Evolutionary conservation across 1,284 basidiomycete species (phyloP).

Genomic region (Malassezia pachydermatis): DNA sequence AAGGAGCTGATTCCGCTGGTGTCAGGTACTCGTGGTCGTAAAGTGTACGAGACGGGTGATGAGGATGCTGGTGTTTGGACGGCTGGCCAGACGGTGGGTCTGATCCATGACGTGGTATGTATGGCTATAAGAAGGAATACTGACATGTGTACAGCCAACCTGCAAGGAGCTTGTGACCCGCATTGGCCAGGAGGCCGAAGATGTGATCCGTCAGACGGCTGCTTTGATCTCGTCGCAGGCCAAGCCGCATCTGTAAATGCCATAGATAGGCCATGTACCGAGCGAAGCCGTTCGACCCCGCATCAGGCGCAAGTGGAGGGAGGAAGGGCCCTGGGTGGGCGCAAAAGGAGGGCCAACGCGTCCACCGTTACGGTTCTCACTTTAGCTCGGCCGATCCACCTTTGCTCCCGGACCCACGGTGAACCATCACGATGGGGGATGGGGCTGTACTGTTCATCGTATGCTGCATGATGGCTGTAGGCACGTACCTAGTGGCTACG

Average conservation of each 20-base stretch:
- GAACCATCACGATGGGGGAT: slow-evolving; percentile 7
- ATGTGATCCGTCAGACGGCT: slow-evolving; percentile 49
- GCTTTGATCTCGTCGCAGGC: not conserved
- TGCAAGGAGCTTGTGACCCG: slow-evolving; percentile 64
- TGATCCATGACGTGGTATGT: slow-evolving; percentile 66
- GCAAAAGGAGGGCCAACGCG: no score
- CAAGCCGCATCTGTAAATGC: not conserved
- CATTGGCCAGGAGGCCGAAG: slow-evolving; percentile 69
- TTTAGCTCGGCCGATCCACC: not conserved
- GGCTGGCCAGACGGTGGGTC: slow-evolving; percentile 65
- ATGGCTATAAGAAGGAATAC: not conserved
- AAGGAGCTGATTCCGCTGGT: slow-evolving; percentile 69
- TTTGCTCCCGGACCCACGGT: not conserved
- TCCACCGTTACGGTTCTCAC: no score
- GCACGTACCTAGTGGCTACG: slow-evolving; percentile 35
- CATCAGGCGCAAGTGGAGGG: not conserved
- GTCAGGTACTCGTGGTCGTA: slow-evolving; percentile 63
- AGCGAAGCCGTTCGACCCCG: no score
- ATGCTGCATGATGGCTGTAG: slow-evolving; percentile 26
- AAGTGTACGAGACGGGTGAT: slow-evolving; percentile 76
- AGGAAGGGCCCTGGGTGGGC: not conserved
- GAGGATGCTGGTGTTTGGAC: slow-evolving; percentile 78
- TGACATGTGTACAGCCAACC: slow-evolving; percentile 53
- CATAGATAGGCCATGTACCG: no score
- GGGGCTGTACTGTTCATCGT: slow-evolving; percentile 5